Conservation (phyloP, 495 filamentous ascomycete genomes). For the Lophiostoma macrostomum region DNA sequence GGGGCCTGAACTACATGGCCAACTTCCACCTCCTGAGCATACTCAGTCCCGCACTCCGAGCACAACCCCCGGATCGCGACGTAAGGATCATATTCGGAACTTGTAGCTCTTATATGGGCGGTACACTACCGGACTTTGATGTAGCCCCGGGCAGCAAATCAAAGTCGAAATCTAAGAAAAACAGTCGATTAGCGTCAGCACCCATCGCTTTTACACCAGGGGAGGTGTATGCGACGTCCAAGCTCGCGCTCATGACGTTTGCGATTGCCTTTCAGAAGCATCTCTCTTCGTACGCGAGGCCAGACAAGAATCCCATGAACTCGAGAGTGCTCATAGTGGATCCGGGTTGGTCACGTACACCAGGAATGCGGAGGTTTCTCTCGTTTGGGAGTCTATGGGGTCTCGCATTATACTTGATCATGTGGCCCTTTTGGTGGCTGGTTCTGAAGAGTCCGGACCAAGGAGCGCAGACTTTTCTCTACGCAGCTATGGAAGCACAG, state of each 20-base stretch:
- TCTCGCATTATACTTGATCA: slow-evolving; percentile 69
- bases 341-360: slow-evolving; percentile 78
- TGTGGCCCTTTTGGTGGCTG: slow-evolving; percentile 81
- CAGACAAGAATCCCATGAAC: slow-evolving; percentile 77
- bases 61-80: slow-evolving; percentile 89
- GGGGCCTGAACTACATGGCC: slow-evolving; percentile 91
- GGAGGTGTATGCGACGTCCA: slow-evolving; percentile 74
- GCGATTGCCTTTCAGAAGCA: slow-evolving; percentile 86
- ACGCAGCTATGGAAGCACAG: slow-evolving; percentile 75
- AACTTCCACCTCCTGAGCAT: slow-evolving; percentile 95
- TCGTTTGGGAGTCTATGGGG: slow-evolving; percentile 82
- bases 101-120: slow-evolving; percentile 79
- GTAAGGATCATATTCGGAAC: slow-evolving; percentile 83
- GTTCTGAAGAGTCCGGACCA: slow-evolving; percentile 76
- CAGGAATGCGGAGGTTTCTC: slow-evolving; percentile 81
- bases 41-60: slow-evolving; percentile 78
- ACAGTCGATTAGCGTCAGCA: neutral
- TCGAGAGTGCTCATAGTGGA: slow-evolving; percentile 79
- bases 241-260: slow-evolving; percentile 85
- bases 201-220: slow-evolving; percentile 34
- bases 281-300: slow-evolving; percentile 72
- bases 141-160: neutral
- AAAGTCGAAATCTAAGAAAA: slow-evolving; percentile 22
- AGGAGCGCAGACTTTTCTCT: slow-evolving; percentile 83
- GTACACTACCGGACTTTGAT: slow-evolving; percentile 55